These are phyloP conservation scores for Chalaropsis ovoidea DNA, from an alignment of 2,329 filamentous ascomycete species.

Conservation along the genomic window DNA sequence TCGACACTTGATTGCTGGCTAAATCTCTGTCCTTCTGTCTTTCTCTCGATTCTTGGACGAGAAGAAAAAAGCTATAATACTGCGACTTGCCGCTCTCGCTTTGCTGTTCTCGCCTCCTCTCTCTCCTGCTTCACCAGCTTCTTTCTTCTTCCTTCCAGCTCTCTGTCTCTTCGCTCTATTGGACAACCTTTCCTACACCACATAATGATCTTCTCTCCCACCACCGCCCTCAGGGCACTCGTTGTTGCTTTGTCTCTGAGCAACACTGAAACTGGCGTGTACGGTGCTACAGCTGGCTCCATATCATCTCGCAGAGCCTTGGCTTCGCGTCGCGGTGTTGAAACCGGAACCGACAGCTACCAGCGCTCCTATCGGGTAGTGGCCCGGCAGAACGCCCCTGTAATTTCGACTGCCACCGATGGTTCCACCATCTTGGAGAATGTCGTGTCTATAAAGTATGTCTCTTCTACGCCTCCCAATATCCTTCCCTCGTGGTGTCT, in stretches of 20 bases:
- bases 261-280: constrained; percentile 12
- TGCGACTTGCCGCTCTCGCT: not conserved
- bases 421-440: constrained; percentile 47
- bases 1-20: not conserved
- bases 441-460: constrained; percentile 45
- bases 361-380: too few relatives aligned
- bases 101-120: not conserved
- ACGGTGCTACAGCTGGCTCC: not conserved
- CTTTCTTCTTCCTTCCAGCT: not conserved
- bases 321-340: not conserved
- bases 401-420: constrained; percentile 40
- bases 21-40: not conserved
- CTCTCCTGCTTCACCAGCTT: not conserved
- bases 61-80: not conserved
- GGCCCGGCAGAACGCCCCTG: constrained; percentile 27
- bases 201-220: constrained; percentile 21
- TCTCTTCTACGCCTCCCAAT: not conserved
- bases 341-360: not conserved
- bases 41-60: not conserved
- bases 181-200: not conserved
- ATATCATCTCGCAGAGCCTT: not conserved
- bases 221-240: constrained; percentile 24
- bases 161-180: not conserved
- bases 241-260: constrained; percentile 21
- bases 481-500: not conserved